Conservation (phyloP, 2,329 filamentous ascomycete species). For the Alternaria arborescens region DNA sequence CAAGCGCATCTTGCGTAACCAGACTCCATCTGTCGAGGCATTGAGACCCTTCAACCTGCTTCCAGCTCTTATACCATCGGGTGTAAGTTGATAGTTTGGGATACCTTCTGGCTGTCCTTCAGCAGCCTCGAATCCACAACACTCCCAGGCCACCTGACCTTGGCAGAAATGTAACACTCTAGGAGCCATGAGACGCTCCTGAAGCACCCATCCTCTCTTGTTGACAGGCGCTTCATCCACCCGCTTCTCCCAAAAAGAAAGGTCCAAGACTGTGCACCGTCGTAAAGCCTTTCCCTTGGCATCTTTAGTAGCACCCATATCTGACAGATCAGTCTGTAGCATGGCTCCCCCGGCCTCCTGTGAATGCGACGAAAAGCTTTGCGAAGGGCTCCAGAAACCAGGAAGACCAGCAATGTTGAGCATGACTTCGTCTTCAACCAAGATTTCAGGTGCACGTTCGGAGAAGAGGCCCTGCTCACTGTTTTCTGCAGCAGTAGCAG, state of each 20-base stretch:
- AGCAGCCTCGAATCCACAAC: background rate
- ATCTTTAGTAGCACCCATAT: background rate
- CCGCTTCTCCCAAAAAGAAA: background rate
- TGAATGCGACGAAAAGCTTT: too few relatives aligned
- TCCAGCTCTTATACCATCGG: background rate
- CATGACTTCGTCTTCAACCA: background rate
- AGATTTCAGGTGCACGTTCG: background rate
- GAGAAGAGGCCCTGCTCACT: background rate
- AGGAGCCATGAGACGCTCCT: background rate
- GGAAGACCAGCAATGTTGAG: background rate
- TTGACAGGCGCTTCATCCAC: background rate
- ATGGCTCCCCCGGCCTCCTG: too few relatives aligned
- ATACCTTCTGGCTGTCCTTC: background rate
- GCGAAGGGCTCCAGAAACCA: background rate
- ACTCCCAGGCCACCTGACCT: background rate
- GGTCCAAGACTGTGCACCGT: background rate
- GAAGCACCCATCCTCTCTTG: background rate
- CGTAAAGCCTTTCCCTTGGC: background rate
- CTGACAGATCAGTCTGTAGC: too few relatives aligned
- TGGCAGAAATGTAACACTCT: background rate
- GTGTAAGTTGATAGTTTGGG: background rate
- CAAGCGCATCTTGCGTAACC: background rate
- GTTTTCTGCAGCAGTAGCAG: background rate
- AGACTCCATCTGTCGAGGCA: background rate
- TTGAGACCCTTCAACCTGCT: background rate